Conservation (phyloP, 345 rosid species). For the Eucalyptus albens region DNA sequence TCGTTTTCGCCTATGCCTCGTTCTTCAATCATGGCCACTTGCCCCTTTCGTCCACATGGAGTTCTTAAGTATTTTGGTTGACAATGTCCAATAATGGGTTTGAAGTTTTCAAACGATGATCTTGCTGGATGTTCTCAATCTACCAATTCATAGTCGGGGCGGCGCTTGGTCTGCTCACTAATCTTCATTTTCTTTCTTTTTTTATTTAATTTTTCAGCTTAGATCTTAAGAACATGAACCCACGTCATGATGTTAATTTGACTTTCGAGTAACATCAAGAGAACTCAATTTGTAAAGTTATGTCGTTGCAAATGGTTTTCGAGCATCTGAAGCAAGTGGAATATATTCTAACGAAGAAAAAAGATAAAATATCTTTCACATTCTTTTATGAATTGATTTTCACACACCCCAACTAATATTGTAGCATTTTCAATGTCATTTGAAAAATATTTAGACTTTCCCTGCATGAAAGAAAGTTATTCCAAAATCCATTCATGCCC, state of each 20-base stretch:
- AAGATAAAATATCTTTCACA: background rate
- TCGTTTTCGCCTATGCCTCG: background rate
- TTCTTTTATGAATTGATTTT: background rate
- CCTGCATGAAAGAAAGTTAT: background rate
- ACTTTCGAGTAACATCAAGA: background rate
- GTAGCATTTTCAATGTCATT: background rate
- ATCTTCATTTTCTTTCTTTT: background rate
- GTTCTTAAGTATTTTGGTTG: background rate
- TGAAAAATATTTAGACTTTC: background rate
- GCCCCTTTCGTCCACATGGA: background rate
- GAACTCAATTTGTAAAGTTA: background rate
- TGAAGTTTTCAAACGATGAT: background rate
- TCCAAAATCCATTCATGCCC: background rate
- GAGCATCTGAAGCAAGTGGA: background rate
- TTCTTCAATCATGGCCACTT: background rate
- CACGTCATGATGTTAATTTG: background rate
- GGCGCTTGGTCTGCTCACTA: background rate
- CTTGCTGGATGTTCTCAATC: background rate
- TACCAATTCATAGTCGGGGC: background rate
- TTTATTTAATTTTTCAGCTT: background rate
- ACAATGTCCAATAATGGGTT: background rate
- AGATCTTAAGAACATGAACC: background rate
- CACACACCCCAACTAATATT: background rate
- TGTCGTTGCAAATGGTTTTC: background rate
- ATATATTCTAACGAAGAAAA: background rate